Evolutionary conservation across 1,284 basidiomycete genomes (phyloP).

Genomic region (Kwoniella shivajii): DNA sequence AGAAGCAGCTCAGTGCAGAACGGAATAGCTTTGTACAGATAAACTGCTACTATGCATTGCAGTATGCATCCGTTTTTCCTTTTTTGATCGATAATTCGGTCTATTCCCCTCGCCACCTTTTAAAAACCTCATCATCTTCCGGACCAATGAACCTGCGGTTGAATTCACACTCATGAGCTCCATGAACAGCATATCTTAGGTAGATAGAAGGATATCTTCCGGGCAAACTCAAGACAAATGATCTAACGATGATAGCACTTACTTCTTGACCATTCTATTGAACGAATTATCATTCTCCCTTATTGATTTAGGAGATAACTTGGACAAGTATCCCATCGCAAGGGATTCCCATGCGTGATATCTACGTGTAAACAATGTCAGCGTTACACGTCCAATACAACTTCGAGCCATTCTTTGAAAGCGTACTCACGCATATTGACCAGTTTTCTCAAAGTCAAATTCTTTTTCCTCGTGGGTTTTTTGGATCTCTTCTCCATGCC

Average conservation of each 20-base stretch:
- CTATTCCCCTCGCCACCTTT: slow-evolving; percentile 23
- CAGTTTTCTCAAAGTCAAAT: slow-evolving; percentile 44
- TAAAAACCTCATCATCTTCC: slow-evolving; percentile 39
- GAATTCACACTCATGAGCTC: too few relatives aligned
- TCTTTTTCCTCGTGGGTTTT: slow-evolving; percentile 44
- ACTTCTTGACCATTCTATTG: slow-evolving; percentile 49
- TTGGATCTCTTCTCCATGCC: slow-evolving; percentile 50
- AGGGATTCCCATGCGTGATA: slow-evolving; percentile 57
- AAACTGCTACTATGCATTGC: too few relatives aligned
- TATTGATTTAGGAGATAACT: slow-evolving; percentile 46
- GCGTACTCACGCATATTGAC: slow-evolving; percentile 54
- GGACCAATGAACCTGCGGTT: slow-evolving; percentile 41
- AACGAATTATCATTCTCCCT: slow-evolving; percentile 50
- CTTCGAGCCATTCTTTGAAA: too few relatives aligned
- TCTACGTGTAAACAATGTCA: slow-evolving; percentile 16
- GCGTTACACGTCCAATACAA: too few relatives aligned
- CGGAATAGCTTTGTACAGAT: too few relatives aligned
- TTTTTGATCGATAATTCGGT: not conserved
- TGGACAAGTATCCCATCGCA: slow-evolving; percentile 49
- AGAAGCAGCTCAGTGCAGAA: too few relatives aligned
- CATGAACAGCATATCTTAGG: not conserved
- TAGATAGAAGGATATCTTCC: not conserved
- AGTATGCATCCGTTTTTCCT: too few relatives aligned
- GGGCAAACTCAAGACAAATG: not conserved
- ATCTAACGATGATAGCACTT: slow-evolving; percentile 20